These are phyloP conservation scores for Yarrowia yakushimensis DNA, from an alignment of 805 yeast genomes.

Conservation along the genomic window DNA sequence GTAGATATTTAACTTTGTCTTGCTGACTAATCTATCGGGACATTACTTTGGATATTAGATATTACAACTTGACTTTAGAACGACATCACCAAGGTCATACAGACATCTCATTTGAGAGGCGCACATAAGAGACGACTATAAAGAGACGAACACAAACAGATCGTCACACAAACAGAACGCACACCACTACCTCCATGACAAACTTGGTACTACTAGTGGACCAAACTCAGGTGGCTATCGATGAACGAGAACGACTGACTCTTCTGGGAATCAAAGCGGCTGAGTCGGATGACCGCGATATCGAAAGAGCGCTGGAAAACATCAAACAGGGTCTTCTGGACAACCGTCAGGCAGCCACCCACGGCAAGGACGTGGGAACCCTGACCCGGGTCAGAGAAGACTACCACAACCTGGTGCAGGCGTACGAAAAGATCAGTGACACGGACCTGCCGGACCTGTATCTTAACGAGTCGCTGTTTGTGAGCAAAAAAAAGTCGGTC, in stretches of 20 bases:
- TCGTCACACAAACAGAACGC: too few relatives aligned
- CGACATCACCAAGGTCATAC: too few relatives aligned
- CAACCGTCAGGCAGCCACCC: slow-evolving; percentile 10
- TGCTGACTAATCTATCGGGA: too few relatives aligned
- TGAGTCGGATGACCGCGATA: slow-evolving; percentile 34
- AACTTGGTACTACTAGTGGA: slow-evolving; percentile 35
- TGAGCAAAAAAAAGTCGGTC: slow-evolving; percentile 17
- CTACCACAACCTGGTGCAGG: slow-evolving; percentile 22
- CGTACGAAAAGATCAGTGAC: slow-evolving; percentile 11
- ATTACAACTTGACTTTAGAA: too few relatives aligned
- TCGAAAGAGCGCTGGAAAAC: slow-evolving; percentile 31
- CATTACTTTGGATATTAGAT: too few relatives aligned
- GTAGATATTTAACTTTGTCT: too few relatives aligned
- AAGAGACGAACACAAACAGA: too few relatives aligned
- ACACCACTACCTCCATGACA: not conserved
- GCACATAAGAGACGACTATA: too few relatives aligned
- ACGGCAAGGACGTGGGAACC: slow-evolving; percentile 23
- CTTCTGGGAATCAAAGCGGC: slow-evolving; percentile 34
- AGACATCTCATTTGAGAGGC: too few relatives aligned
- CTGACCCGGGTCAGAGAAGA: slow-evolving; percentile 11
- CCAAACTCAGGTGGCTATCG: slow-evolving; percentile 35
- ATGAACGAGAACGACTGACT: slow-evolving; percentile 36
- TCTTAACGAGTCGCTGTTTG: slow-evolving; percentile 21
- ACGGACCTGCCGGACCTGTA: slow-evolving; percentile 13
- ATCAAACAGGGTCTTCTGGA: slow-evolving; percentile 32